Conservation (phyloP, 306 rosid genomes). For the Abrus pulchellus region DNA sequence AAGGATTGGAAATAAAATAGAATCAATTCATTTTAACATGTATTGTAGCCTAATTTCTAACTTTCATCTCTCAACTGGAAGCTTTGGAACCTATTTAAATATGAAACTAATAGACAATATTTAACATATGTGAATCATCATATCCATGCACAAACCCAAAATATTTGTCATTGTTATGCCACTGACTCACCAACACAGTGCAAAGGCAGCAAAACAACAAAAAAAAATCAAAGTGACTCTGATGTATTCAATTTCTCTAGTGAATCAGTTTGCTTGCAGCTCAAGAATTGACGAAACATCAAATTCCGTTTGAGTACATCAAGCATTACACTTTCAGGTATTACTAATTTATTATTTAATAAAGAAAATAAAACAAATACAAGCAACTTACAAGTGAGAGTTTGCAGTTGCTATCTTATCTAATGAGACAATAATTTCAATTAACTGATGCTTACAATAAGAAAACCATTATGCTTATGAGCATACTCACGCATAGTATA, state of each 20-base stretch:
- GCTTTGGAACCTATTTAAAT: constrained; percentile 2
- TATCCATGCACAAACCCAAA: neutral
- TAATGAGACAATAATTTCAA: constrained; percentile 29
- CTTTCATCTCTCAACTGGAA: neutral
- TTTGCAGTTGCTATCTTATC: constrained; percentile 35
- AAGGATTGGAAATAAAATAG: neutral
- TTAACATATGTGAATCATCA: neutral
- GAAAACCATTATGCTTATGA: constrained; percentile 23
- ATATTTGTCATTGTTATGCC: neutral
- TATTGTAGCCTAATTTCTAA: neutral
- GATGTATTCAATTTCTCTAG: constrained; percentile 4
- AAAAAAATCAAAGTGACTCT: neutral
- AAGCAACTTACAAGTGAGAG: constrained; percentile 6
- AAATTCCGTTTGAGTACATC: constrained; percentile 6
- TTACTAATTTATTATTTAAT: neutral
- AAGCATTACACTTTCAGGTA: constrained; percentile 4
- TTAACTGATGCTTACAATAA: constrained; percentile 15
- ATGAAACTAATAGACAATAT: neutral
- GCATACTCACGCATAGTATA: constrained; percentile 16
- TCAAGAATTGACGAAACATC: constrained; percentile 30
- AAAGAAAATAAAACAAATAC: constrained; percentile 3
- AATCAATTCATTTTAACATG: neutral
- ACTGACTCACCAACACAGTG: neutral
- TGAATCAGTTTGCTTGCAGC: constrained; percentile 21
- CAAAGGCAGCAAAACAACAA: constrained; percentile 7